Percentiles rank a stretch among this genome's conserved stretches.
Conservation (phyloP, 2,329 filamentous ascomycete genomes). For the Colletotrichum viniferum region DNA sequence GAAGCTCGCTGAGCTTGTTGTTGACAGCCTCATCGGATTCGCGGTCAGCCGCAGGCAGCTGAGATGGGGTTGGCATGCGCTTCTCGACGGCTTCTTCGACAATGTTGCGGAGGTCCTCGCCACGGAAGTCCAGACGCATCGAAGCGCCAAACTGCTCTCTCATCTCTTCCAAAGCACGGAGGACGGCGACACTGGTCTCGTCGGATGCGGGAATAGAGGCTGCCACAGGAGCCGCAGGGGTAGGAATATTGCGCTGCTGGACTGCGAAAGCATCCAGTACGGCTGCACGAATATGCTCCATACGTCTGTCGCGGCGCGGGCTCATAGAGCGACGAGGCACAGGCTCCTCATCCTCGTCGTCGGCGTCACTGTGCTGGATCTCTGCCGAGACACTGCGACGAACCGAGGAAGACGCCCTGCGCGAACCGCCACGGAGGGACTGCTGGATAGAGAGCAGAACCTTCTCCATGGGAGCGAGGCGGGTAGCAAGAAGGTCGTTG, state of each 20-base stretch:
- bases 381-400: conserved; percentile 74
- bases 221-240: conserved; percentile 28
- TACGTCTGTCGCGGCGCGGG: conserved; percentile 75
- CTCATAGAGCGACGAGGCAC: conserved; percentile 72
- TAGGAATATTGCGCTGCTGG: conserved; percentile 51
- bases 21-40: conserved; percentile 51
- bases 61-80: conserved; percentile 56
- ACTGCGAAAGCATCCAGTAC: conserved; percentile 75
- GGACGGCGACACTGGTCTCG: conserved; percentile 48
- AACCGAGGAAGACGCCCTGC: conserved; percentile 56
- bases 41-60: neutral
- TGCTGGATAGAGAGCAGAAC: conserved; percentile 78
- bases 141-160: conserved; percentile 56
- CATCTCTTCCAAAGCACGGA: conserved; percentile 71
- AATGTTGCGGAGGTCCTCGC: conserved; percentile 63
- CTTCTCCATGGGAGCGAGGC: conserved; percentile 81
- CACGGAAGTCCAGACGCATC: conserved; percentile 47
- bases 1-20: conserved; percentile 61
- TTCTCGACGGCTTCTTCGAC: conserved; percentile 67
- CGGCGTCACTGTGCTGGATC: conserved; percentile 82
- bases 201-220: conserved; percentile 28
- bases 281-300: conserved; percentile 80
- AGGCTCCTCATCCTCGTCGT: conserved; percentile 87
- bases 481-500: conserved; percentile 74
- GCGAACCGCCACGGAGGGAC: conserved; percentile 63